phyloP scores from a whole-genome alignment of 495 filamentous ascomycete genomes.

The Melanomma pulvis-pyrius region DNA sequence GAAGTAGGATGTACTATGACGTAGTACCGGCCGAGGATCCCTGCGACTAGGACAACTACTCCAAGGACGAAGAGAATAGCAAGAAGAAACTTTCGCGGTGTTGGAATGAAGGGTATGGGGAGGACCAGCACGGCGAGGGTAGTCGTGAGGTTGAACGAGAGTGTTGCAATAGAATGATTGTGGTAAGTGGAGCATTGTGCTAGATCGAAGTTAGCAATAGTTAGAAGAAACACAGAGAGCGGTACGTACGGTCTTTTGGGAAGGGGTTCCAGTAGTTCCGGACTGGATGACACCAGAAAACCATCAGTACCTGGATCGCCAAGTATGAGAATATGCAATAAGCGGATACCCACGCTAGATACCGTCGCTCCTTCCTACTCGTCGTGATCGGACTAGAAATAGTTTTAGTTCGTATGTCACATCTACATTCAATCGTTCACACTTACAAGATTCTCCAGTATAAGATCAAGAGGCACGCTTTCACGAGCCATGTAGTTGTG shows the following conservation, averaged over 20 bases:
- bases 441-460: conserved; percentile 57
- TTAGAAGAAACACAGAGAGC: conserved; percentile 39
- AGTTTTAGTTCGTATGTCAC: not conserved
- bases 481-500: conserved; percentile 56
- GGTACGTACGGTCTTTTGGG: conserved; percentile 16
- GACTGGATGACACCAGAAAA: conserved; percentile 64
- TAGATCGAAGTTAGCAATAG: conserved; percentile 11
- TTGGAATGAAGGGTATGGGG: conserved; percentile 61
- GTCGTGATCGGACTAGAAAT: not conserved
- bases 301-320: conserved; percentile 61
- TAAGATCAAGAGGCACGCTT: conserved; percentile 57
- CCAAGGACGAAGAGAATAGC: conserved; percentile 55
- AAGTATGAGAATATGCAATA: conserved; percentile 59
- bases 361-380: conserved; percentile 40
- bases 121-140: conserved; percentile 63
- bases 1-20: conserved; percentile 59
- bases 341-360: conserved; percentile 54
- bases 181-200: conserved; percentile 47
- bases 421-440: not conserved
- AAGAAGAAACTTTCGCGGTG: conserved; percentile 56
- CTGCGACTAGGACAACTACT: conserved; percentile 59
- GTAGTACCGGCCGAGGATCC: conserved; percentile 66
- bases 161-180: conserved; percentile 63
- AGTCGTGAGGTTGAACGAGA: conserved; percentile 65
- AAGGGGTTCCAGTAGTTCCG: conserved; percentile 57